Conservation (phyloP, 2,329 filamentous ascomycete genomes). For the Pyricularia grisea region DNA sequence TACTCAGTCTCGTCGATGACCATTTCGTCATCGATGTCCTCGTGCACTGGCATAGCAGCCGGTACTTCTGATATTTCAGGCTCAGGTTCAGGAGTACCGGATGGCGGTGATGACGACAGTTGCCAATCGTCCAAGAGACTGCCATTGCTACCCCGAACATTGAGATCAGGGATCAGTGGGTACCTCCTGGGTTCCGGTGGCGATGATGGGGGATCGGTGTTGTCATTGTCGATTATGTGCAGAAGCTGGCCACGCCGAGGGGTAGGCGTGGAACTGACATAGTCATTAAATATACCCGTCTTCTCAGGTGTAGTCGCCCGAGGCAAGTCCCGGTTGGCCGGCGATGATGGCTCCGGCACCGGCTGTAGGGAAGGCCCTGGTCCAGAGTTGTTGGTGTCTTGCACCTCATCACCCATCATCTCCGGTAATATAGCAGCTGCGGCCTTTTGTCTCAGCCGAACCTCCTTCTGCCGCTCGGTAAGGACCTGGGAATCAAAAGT, state of each 20-base stretch:
- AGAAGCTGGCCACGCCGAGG: slow-evolving; percentile 46
- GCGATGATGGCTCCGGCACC: slow-evolving; percentile 5
- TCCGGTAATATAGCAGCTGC: slow-evolving; percentile 51
- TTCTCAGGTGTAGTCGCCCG: slow-evolving; percentile 36
- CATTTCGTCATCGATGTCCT: slow-evolving; percentile 5
- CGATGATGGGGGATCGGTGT: slow-evolving; percentile 48
- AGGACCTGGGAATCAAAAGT: slow-evolving; percentile 60
- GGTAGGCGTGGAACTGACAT: slow-evolving; percentile 50
- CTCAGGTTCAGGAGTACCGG: slow-evolving; percentile 35
- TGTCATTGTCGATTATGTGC: slow-evolving; percentile 30
- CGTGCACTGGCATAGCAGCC: not conserved
- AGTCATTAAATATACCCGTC: slow-evolving; percentile 35
- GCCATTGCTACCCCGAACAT: slow-evolving; percentile 33
- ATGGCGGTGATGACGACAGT: slow-evolving; percentile 45
- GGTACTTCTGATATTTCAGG: slow-evolving; percentile 4
- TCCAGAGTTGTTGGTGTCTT: slow-evolving; percentile 8
- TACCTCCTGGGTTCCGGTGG: slow-evolving; percentile 46
- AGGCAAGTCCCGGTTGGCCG: not conserved
- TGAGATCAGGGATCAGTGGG: slow-evolving; percentile 41
- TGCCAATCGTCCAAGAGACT: slow-evolving; percentile 37
- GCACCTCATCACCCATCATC: slow-evolving; percentile 2
- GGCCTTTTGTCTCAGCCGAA: slow-evolving; percentile 62
- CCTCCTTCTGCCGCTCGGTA: slow-evolving; percentile 72
- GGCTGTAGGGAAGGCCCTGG: slow-evolving; percentile 10
- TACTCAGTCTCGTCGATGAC: not conserved